Base-by-base conservation (phyloP, 305 asterid species). In the Vinca major region DNA sequence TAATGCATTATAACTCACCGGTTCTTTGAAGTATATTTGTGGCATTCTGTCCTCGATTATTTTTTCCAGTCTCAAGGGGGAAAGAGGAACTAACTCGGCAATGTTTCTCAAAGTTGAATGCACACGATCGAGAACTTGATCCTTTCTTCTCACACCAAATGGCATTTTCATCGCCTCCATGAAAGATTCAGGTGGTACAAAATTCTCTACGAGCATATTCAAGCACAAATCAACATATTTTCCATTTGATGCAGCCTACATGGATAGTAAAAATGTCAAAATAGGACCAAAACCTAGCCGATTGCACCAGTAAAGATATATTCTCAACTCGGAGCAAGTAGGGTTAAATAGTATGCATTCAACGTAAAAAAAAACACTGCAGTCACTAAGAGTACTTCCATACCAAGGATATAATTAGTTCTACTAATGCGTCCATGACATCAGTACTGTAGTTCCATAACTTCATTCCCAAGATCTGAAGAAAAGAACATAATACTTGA, bases 401-500 rank as follows among this genome's bases (percentile, higher is more conserved):
- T 91, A 93, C 99, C 99, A 91, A 71, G 65, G 92, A 79, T 71
- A 80, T 73, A 44, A 91, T 49, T 73, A 94, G 84, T 48, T 80
- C 96, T 63, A 80, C 74, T 84, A 94, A 71, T 7, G 93, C 97
- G 78, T 94, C 96, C 91, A 89, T 86, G 67, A 88, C 97, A 74
- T 83, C 87, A 48, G 88, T 82, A 56, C 85, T 82, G 75, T 85
- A 91, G 75, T 91, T 66, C 99, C 99, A 93, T 71, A 93, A 53
- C 76, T 90, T 83, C 95, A 89, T 89, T 45, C 86, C 80, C 70
- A 81, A 74, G 70, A 91, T 80, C 99, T 93, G 89, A 68, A 75
- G 53, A 66, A 54, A 73, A 55, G 63, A 74, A 69, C 14, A 39
- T 47, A n/a, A 12, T 51, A 41, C 33, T 56, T 57, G 37, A 65